Base-by-base conservation (phyloP, 768 basidiomycete species). In the Candolleomyces aberdarensis region DNA sequence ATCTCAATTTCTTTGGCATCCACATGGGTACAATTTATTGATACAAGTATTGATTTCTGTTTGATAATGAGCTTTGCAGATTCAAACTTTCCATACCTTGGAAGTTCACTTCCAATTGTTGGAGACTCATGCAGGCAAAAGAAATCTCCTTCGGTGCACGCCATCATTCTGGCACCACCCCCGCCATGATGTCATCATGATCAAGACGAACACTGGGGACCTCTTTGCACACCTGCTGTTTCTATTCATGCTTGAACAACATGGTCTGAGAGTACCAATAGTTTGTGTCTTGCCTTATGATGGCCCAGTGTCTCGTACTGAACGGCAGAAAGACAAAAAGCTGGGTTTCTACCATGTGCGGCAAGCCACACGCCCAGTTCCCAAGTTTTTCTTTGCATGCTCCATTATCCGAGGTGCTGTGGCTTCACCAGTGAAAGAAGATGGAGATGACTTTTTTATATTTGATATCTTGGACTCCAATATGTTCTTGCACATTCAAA, bases 81-180 rank as follows among this genome's bases (percentile, higher is more conserved):
- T 60, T n/a, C 53, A 47, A 11, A 20, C 40, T 5, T 60, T 52
- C 41, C 14, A 50, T 5, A n/a, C 50, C 22, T 20, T 44, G 10
- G 51, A 55, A 39, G 56, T 53, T 9, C 5, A 11, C 22, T 62
- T 57, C 48, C 15, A 31, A 13, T 62, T 49, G 5, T 4, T 5
- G 26, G 49, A 58, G 40, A 48, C 57, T 2, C 1, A 2, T 4
- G 22, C 3, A 2, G 7, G 5, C 9, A 54, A 61, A 49, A 9
- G 11, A 5, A 64, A 71, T 43, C 36, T 69, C 29, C 61, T 72
- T 0, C 44, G 46, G 8, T 71, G 62, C 62, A 66, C 51, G 48
- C 67, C 70, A 1, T 22, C 15, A 0, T 70, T 70, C 56, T 49
- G 56, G 17, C 19, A 19, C 0, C 4, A 15, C 5, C 62, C 56